phyloP scores from a whole-genome alignment of 345 rosid species.

The Eucalyptus regnans region DNA sequence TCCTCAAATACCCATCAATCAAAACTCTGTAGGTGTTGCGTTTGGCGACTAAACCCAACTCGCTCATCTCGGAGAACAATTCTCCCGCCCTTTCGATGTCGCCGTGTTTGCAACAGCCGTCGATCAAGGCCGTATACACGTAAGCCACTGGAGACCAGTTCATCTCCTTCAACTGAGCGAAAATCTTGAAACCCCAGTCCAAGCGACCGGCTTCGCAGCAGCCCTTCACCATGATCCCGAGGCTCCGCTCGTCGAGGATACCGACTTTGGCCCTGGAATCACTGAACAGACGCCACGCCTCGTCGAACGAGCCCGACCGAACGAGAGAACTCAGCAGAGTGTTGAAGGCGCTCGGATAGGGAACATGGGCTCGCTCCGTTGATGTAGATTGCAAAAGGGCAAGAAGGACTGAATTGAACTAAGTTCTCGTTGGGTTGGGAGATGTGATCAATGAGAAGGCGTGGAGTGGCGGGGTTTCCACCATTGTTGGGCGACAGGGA shows the following conservation, averaged over 20 bases:
- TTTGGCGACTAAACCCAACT: conserved; percentile 52
- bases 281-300: conserved; percentile 30
- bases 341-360: conserved; percentile 30
- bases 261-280: conserved; percentile 12
- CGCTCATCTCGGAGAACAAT: conserved; percentile 41
- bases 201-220: conserved; percentile 51
- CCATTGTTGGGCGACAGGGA: conserved; percentile 18
- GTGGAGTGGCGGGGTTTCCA: conserved; percentile 40
- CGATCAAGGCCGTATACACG: conserved; percentile 64
- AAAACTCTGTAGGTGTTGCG: conserved; percentile 63
- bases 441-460: conserved; percentile 35
- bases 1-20: conserved; percentile 56
- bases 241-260: conserved; percentile 52
- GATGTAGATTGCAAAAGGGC: conserved; percentile 33
- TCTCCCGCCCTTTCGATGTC: conserved; percentile 35
- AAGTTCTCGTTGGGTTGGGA: conserved; percentile 15
- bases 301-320: conserved; percentile 19
- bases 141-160: conserved; percentile 49
- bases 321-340: conserved; percentile 26
- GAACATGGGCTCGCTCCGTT: conserved; percentile 21
- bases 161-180: conserved; percentile 29
- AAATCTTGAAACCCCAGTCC: conserved; percentile 27
- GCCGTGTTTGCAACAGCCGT: conserved; percentile 70
- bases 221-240: conserved; percentile 64
- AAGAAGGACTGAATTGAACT: conserved; percentile 6